Evolutionary conservation across 169 alveolate species (phyloP).

Genomic region (Plasmodium adleri): DNA sequence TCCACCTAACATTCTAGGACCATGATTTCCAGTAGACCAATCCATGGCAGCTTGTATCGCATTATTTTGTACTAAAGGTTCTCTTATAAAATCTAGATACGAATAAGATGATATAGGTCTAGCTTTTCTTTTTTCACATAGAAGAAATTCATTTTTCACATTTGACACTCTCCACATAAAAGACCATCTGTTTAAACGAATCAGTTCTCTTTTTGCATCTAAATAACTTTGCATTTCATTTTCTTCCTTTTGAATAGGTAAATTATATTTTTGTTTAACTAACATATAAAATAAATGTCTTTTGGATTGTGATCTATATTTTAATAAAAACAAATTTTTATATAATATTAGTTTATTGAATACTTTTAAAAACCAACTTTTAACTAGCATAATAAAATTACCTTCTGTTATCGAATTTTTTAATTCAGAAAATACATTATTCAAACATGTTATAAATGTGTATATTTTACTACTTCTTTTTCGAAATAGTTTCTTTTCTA

Average conservation of each 20-base stretch:
- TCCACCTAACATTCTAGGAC: constrained; percentile 88
- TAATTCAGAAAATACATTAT: constrained; percentile 24
- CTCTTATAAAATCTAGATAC: constrained; percentile 84
- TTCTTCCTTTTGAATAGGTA: constrained; percentile 81
- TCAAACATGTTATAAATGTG: constrained; percentile 28
- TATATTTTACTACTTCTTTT: constrained; percentile 35
- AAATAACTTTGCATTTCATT: constrained; percentile 81
- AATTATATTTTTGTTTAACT: constrained; percentile 72
- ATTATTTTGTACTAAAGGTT: constrained; percentile 81
- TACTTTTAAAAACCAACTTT: constrained; percentile 1
- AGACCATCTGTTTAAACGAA: constrained; percentile 80
- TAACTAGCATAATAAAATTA: constrained; percentile 15
- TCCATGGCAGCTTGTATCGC: constrained; percentile 83
- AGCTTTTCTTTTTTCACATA: constrained; percentile 80
- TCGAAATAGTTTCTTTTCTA: constrained; percentile 40
- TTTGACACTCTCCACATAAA: constrained; percentile 81
- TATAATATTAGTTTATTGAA: constrained; percentile 30
- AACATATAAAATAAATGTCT: constrained; percentile 81
- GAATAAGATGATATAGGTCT: constrained; percentile 83
- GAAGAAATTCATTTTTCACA: constrained; percentile 77
- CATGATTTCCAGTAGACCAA: constrained; percentile 87
- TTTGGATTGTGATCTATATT: constrained; percentile 74
- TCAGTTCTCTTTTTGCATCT: constrained; percentile 79
- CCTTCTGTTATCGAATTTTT: constrained; percentile 29
- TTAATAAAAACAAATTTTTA: constrained; percentile 42